Conservation (phyloP, 139 green algal species). For the Chlamydomonas eustigma region DNA sequence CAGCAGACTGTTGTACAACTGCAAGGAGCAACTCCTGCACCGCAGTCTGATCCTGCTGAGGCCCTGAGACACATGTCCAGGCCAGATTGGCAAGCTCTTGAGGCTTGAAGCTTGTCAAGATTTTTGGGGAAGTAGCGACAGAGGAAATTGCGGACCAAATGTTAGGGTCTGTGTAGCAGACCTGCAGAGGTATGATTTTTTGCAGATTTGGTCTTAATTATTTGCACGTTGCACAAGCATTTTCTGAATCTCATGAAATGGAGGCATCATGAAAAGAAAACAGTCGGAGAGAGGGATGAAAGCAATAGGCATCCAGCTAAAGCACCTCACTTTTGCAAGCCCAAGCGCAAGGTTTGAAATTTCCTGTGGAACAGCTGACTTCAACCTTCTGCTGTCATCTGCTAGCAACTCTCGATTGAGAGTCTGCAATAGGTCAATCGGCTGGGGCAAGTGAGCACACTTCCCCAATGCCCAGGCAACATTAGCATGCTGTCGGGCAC, state of each 20-base stretch:
- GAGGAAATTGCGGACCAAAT: background rate
- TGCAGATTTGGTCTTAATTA: no score
- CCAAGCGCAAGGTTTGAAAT: constrained; percentile 45
- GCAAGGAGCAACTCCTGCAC: background rate
- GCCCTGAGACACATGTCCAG: constrained; percentile 14
- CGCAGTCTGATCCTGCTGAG: background rate
- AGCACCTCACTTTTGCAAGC: constrained; percentile 30
- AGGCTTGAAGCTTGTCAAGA: background rate
- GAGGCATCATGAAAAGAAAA: no score
- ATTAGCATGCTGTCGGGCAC: constrained; percentile 37
- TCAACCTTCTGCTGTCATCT: background rate
- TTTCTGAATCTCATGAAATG: no score
- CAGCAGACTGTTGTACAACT: background rate
- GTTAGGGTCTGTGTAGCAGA: background rate
- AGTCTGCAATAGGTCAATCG: background rate
- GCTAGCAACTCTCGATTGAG: background rate
- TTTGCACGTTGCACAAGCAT: no score
- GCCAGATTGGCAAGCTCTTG: constrained; percentile 28
- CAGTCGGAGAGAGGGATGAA: no score
- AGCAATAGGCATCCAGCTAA: no score
- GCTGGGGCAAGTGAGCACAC: background rate
- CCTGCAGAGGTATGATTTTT: no score
- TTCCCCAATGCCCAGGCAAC: constrained; percentile 32
- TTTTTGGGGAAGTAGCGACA: background rate
- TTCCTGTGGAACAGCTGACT: constrained; percentile 38